Percentiles rank a stretch among this genome's conserved stretches.
Evolutionary conservation across 2,329 filamentous ascomycete species (phyloP).

Genomic region (Fusarium camptoceras): DNA sequence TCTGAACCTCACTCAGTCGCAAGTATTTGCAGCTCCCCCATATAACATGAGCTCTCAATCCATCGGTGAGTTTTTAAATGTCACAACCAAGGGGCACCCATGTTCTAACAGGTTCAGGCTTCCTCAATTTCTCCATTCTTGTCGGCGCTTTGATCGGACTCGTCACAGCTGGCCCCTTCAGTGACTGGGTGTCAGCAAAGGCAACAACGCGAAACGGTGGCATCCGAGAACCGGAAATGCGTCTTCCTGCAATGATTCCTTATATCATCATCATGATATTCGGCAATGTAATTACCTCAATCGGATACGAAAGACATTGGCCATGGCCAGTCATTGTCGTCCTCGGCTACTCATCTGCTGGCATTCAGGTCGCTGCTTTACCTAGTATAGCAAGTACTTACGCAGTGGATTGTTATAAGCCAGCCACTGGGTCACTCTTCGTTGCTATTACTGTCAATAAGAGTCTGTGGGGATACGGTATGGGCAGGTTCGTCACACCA

Average conservation of each 20-base stretch:
- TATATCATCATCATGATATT: constrained; percentile 7
- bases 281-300: background rate
- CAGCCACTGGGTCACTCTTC: constrained; percentile 4
- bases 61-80: background rate
- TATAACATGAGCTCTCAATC: constrained; percentile 9
- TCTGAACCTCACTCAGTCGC: constrained; percentile 8
- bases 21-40: constrained; percentile 7
- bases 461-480: constrained; percentile 5
- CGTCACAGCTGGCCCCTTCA: constrained; percentile 1
- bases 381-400: constrained; percentile 4
- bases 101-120: background rate
- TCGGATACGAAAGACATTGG: constrained; percentile 7
- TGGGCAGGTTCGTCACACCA: constrained; percentile 8
- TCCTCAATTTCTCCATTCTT: constrained; percentile 8
- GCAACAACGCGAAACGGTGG: background rate
- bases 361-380: background rate
- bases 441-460: constrained; percentile 4
- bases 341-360: background rate
- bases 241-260: constrained; percentile 4
- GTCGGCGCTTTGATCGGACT: constrained; percentile 2
- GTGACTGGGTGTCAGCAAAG: constrained; percentile 4
- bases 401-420: constrained; percentile 6
- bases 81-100: background rate
- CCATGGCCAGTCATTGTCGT: constrained; percentile 6
- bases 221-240: constrained; percentile 9